Base-by-base conservation (phyloP, 352 stramenopile genomes). In the Elongisporangium anandrum region DNA sequence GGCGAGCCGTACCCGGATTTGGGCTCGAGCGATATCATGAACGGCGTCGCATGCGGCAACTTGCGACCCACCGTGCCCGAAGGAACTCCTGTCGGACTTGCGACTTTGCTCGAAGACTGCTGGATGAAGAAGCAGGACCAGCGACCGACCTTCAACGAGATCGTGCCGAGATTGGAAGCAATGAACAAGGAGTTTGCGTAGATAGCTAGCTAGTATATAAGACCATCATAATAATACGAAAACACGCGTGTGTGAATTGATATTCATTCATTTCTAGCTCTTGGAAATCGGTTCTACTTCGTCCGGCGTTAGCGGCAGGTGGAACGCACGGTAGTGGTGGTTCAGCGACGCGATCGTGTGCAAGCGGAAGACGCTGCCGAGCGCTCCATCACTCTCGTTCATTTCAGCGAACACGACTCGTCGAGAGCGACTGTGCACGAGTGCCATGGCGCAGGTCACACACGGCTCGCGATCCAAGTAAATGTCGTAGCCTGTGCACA, bases 401-500 rank as follows among this genome's bases (percentile, higher is more conserved):
- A 53, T 61, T 13, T 61, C 39, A n/a, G 65, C 53, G 62, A 95
- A 97, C 13, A 95, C 68, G 9, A 96, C 86, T 26, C 87, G 80
- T 0, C 85, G 79, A 23, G 80, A 75, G 52, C 90, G 84, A 61
- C 82, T 94, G 75, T 97, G 90, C 3, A 96, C 68, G 1, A 97
- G 74, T 8, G 88, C 90, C 90, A 97, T 97, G 1, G 90, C 82
- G 56, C 88, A 97, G 87, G 96, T 96, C 16, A 70, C 71, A 49
- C 88, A 97, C 47, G 90, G 90, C 68, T 97, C 90, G 22, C 69
- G 57, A 55, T 95, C 87, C 20, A 95, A 19, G 54, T 92, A 96
- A 45, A 96, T 68, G 47, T 96, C 90, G 61, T 96, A 92, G 34
- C 86, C 87, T 5, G 88, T 97, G 62, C 88, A 96, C 56, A 97